These are phyloP conservation scores for Talaromyces stipitatus DNA, from an alignment of 495 filamentous ascomycete genomes.

Conservation along the genomic window DNA sequence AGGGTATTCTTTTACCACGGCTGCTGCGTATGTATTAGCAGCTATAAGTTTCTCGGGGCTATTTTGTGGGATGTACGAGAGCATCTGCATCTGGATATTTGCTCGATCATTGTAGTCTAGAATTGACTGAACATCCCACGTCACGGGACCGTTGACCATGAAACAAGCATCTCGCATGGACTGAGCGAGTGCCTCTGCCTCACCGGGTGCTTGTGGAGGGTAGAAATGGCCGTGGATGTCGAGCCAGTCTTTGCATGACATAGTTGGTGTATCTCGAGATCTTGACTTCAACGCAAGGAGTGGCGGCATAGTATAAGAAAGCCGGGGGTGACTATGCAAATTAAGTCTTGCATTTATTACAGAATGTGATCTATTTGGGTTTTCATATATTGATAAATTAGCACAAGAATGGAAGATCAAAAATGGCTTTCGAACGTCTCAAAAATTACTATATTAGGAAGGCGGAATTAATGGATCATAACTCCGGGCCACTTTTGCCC, in stretches of 20 bases:
- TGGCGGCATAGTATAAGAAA: too few species aligned
- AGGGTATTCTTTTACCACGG: neutral
- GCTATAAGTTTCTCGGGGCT: neutral
- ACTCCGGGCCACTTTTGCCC: neutral
- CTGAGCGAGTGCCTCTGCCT: neutral
- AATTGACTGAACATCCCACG: neutral
- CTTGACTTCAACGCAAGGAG: too few species aligned
- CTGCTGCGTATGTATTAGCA: neutral
- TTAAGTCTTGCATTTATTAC: too few species aligned
- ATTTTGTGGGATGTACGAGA: neutral
- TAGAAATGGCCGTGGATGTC: constrained; percentile 1
- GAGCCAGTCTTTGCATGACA: neutral
- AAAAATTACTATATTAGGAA: neutral
- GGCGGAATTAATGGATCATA: neutral
- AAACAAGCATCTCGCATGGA: neutral
- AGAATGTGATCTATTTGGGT: too few species aligned
- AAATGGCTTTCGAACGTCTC: too few species aligned
- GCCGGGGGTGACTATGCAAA: too few species aligned
- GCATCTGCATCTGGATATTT: neutral
- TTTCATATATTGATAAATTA: too few species aligned
- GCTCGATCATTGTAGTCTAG: neutral
- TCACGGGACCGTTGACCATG: neutral
- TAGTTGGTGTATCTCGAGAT: neutral
- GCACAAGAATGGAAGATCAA: too few species aligned
- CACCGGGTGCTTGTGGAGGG: neutral